Evolutionary conservation across 106 monocot species (phyloP).

Genomic region (Amphibolis antarctica): DNA sequence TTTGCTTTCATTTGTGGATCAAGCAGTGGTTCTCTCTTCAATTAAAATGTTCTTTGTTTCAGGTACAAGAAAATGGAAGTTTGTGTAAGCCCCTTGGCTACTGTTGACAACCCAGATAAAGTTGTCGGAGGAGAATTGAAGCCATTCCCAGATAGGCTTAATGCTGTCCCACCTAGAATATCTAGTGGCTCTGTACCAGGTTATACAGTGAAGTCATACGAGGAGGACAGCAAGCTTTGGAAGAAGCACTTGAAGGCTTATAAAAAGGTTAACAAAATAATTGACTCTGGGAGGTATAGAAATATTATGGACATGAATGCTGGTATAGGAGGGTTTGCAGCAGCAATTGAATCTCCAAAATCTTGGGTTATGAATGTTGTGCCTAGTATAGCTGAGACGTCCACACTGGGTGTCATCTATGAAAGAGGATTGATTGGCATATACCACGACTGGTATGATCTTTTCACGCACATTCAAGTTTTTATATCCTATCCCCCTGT

Average conservation of each 20-base stretch:
- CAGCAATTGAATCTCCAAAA: conserved; percentile 29
- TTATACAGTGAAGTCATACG: conserved; percentile 10
- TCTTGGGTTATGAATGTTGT: conserved; percentile 43
- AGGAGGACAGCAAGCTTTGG: conserved; percentile 31
- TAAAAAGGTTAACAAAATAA: conserved; percentile 29
- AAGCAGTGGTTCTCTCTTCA: neutral
- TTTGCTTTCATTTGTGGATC: neutral
- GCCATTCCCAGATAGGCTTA: conserved; percentile 28
- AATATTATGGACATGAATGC: conserved; percentile 45
- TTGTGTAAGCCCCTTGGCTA: conserved; percentile 25
- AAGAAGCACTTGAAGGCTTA: conserved; percentile 26
- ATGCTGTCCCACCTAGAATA: conserved; percentile 31
- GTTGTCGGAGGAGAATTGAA: conserved; percentile 26
- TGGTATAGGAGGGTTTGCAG: conserved; percentile 33
- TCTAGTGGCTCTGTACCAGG: conserved; percentile 29
- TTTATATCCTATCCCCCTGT: neutral
- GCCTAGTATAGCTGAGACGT: conserved; percentile 27
- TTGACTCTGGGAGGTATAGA: conserved; percentile 33
- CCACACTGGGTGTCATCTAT: conserved; percentile 21
- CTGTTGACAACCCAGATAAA: conserved; percentile 15
- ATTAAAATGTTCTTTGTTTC: neutral
- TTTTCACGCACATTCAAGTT: neutral
- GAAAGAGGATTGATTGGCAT: conserved; percentile 36
- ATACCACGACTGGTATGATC: conserved; percentile 35
- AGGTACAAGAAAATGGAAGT: conserved; percentile 41